These are phyloP conservation scores for Candida yuanshanica DNA, from an alignment of 805 yeast species.

Conservation along the genomic window DNA sequence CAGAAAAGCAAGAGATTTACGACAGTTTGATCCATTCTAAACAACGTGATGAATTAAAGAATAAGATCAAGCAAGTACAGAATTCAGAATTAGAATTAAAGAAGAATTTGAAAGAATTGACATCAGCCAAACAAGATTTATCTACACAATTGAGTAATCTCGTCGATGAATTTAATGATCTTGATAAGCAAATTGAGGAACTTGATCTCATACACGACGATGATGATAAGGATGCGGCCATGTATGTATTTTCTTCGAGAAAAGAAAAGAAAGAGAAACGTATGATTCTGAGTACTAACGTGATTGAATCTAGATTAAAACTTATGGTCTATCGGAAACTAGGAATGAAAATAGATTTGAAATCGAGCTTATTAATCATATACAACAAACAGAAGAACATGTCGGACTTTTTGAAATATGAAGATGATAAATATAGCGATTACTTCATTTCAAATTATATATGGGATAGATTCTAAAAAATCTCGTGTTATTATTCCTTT, in stretches of 20 bases:
- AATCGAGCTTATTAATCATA: conserved; percentile 40
- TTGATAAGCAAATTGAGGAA: conserved; percentile 30
- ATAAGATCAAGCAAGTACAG: conserved; percentile 32
- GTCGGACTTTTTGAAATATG: conserved; percentile 46
- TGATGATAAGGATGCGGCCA: conserved; percentile 37
- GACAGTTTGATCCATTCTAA: conserved; percentile 25
- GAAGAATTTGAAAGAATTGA: conserved; percentile 45
- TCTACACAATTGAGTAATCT: conserved; percentile 33
- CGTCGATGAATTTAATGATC: conserved; percentile 28
- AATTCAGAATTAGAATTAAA: conserved; percentile 45
- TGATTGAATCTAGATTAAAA: conserved; percentile 33
- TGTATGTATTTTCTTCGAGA: conserved; percentile 14
- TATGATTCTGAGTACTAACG: conserved; percentile 5
- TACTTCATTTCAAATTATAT: conserved; percentile 69
- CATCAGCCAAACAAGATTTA: conserved; percentile 35
- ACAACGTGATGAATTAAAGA: conserved; percentile 25
- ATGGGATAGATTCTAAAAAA: conserved; percentile 56
- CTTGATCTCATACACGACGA: conserved; percentile 22
- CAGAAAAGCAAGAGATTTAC: conserved; percentile 13
- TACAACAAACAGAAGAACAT: conserved; percentile 41
- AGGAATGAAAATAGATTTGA: conserved; percentile 47
- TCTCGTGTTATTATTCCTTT: too few species aligned
- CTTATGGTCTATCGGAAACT: conserved; percentile 54
- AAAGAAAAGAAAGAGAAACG: background rate
- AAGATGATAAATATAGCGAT: conserved; percentile 49